These are phyloP conservation scores for Speleostelium caveatum DNA, from an alignment of 78 protist species.

Conservation along the genomic window DNA sequence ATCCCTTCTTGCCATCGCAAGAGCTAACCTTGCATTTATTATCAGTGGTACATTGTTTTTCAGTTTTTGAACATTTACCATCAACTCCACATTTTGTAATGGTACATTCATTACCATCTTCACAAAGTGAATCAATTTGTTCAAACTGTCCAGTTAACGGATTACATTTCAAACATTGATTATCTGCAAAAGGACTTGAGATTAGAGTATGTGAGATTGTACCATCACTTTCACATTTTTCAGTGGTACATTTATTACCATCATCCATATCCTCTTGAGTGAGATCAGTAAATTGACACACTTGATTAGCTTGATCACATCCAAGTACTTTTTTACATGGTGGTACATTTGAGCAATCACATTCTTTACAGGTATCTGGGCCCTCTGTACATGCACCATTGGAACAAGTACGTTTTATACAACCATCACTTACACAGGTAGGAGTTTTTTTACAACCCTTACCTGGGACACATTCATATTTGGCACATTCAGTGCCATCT, in stretches of 20 bases:
- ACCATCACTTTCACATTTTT: neutral
- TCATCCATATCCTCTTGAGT: neutral
- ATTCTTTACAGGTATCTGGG: neutral
- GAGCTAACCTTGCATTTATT: neutral
- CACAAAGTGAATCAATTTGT: neutral
- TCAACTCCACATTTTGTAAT: neutral
- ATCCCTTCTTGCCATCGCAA: neutral
- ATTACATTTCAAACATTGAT: neutral
- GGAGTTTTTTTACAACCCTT: neutral
- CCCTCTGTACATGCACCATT: neutral
- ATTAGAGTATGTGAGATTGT: neutral
- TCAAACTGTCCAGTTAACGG: neutral
- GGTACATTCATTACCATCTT: slow-evolving; percentile 40
- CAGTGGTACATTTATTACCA: neutral
- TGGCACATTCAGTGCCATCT: too few species aligned
- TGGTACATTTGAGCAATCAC: too few species aligned
- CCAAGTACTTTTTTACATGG: neutral
- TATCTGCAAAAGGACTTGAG: neutral
- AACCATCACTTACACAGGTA: too few species aligned
- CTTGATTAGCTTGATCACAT: neutral
- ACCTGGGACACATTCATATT: too few species aligned
- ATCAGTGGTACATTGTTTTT: neutral
- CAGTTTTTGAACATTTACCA: neutral
- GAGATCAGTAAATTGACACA: too few species aligned
- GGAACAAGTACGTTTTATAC: neutral